Evolutionary conservation across 1,284 basidiomycete genomes (phyloP).

Genomic region (Trametes hirsuta): DNA sequence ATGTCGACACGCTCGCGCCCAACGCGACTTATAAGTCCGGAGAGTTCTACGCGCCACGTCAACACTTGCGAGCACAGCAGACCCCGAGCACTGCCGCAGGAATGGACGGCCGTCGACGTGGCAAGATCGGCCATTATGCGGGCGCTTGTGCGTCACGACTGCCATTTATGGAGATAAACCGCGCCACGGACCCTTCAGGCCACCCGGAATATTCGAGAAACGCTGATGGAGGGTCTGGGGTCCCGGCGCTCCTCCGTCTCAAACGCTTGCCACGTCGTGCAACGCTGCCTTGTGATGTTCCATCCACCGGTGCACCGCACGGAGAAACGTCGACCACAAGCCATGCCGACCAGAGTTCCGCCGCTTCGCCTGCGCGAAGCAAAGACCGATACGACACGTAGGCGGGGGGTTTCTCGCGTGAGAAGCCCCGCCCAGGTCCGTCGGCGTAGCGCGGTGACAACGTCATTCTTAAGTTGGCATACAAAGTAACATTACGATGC

Average conservation of each 20-base stretch:
- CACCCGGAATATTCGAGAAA: conserved; percentile 23
- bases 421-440: background rate
- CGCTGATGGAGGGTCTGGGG: conserved; percentile 8
- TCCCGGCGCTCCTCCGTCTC: background rate
- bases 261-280: conserved; percentile 21
- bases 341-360: conserved; percentile 8
- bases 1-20: conserved; percentile 6
- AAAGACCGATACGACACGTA: conserved; percentile 5
- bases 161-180: background rate
- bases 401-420: background rate
- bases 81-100: conserved; percentile 17
- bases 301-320: conserved; percentile 16
- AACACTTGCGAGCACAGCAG: conserved; percentile 16
- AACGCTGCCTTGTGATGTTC: conserved; percentile 14
- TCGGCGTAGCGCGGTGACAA: background rate
- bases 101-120: conserved; percentile 16
- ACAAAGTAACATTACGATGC: conserved; percentile 7
- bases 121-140: background rate
- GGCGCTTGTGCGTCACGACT: background rate
- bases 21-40: conserved; percentile 21
- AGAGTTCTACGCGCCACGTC: conserved; percentile 25
- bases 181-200: background rate
- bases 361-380: conserved; percentile 1
- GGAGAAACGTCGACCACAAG: conserved; percentile 11
- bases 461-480: background rate